These are phyloP conservation scores for Pythium rishiriense DNA, from an alignment of 352 stramenopile genomes.

Conservation along the genomic window DNA sequence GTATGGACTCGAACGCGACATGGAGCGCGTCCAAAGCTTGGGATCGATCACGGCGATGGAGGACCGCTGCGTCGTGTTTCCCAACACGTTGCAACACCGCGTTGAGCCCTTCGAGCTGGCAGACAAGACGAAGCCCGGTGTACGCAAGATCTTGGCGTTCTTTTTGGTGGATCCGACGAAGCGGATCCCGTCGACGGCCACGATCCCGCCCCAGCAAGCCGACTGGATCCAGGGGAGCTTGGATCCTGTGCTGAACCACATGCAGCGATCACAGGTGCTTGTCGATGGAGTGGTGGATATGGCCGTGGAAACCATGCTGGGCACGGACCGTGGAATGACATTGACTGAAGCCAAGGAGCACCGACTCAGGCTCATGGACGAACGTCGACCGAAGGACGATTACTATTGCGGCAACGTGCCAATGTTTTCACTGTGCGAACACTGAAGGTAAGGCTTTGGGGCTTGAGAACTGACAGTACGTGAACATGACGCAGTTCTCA, in stretches of 20 bases:
- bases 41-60: conserved; percentile 15
- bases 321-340: conserved; percentile 21
- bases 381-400: no score
- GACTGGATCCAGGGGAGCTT: conserved; percentile 12
- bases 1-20: conserved; percentile 14
- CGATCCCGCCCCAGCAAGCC: conserved; percentile 35
- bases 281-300: conserved; percentile 11
- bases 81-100: conserved; percentile 34
- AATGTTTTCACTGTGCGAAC: no score
- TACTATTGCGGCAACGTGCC: no score
- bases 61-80: conserved; percentile 31
- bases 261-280: conserved; percentile 1
- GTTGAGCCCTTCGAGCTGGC: conserved; percentile 31
- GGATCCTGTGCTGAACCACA: not conserved
- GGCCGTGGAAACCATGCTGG: conserved; percentile 8
- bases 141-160: conserved; percentile 42
- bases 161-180: conserved; percentile 36
- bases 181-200: conserved; percentile 31
- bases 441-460: no score
- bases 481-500: no score
- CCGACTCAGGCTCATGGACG: conserved; percentile 27
- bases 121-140: conserved; percentile 24
- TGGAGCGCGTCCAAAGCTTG: conserved; percentile 14
- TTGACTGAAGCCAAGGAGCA: conserved; percentile 25
- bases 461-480: no score